A percentile compares a stretch with the other conserved stretches of the same genome.
Conservation (phyloP, 352 stramenopile genomes). For the Elongisporangium undulatum region DNA sequence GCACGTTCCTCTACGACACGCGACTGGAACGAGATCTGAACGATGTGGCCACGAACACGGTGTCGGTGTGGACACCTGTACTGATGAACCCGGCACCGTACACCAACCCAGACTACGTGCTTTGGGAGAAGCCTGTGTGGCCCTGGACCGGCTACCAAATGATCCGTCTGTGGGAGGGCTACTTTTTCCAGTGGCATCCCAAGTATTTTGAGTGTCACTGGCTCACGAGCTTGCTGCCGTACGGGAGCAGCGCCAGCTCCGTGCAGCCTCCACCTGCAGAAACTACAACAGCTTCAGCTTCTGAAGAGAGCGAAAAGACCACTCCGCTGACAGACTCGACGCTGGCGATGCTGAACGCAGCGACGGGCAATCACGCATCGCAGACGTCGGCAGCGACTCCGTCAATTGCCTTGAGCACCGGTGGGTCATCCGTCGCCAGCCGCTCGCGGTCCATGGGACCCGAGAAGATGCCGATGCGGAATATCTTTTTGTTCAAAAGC, state of each 20-base stretch:
- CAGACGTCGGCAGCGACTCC: not conserved
- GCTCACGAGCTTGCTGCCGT: conserved; percentile 48
- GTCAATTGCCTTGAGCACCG: not conserved
- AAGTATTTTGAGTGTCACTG: conserved; percentile 80
- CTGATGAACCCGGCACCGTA: conserved; percentile 43
- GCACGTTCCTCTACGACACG: conserved; percentile 81
- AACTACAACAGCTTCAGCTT: conserved; percentile 9
- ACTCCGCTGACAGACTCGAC: not conserved
- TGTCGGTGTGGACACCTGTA: conserved; percentile 81
- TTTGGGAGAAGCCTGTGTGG: conserved; percentile 59
- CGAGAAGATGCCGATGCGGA: conserved; percentile 17
- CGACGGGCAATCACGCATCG: not conserved
- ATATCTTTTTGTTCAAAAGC: conserved; percentile 35
- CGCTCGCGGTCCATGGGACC: not conserved
- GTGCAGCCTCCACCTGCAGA: conserved; percentile 10
- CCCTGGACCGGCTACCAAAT: conserved; percentile 78
- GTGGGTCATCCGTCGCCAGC: not conserved
- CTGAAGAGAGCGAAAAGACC: not conserved
- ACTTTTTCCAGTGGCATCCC: conserved; percentile 85
- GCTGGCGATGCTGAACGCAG: not conserved
- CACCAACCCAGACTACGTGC: conserved; percentile 46
- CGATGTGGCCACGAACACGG: conserved; percentile 38
- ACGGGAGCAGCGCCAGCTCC: conserved; percentile 5
- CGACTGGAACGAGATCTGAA: conserved; percentile 66
- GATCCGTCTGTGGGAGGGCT: conserved; percentile 76